These are phyloP conservation scores for Funneliformis mosseae DNA, from an alignment of 192 early-diverging fungal species.

Conservation along the genomic window DNA sequence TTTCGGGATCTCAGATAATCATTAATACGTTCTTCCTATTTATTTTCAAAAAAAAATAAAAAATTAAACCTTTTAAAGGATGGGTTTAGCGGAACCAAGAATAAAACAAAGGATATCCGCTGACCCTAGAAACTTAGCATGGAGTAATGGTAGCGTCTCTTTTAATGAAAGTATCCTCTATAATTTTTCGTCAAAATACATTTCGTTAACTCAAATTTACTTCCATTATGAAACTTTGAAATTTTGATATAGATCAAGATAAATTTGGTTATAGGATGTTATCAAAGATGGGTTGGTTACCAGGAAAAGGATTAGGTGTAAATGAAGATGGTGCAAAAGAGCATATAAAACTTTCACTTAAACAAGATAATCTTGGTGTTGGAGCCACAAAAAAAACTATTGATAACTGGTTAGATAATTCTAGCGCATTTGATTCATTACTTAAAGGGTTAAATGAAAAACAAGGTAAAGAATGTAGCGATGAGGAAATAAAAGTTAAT, in stretches of 20 bases:
- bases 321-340: slow-evolving; percentile 83
- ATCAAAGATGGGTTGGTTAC: slow-evolving; percentile 94
- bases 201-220: not conserved
- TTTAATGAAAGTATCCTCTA: not conserved
- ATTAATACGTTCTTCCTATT: too few relatives aligned
- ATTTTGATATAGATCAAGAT: slow-evolving; percentile 58
- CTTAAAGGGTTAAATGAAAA: slow-evolving; percentile 79
- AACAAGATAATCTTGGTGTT: slow-evolving; percentile 86
- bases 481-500: slow-evolving; percentile 38
- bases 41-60: too few relatives aligned
- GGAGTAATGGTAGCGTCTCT: slow-evolving; percentile 72
- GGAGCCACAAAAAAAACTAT: slow-evolving; percentile 84
- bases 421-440: slow-evolving; percentile 80
- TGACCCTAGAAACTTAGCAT: slow-evolving; percentile 91
- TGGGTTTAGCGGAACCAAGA: slow-evolving; percentile 73
- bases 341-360: slow-evolving; percentile 86
- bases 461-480: slow-evolving; percentile 28
- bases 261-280: slow-evolving; percentile 92
- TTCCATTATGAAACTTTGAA: not conserved
- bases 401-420: slow-evolving; percentile 96
- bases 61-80: slow-evolving; percentile 20
- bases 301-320: slow-evolving; percentile 88
- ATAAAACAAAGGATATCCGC: slow-evolving; percentile 78
- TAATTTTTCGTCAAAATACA: not conserved
- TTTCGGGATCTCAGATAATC: too few relatives aligned